Evolutionary conservation across 257 asterid species (phyloP).

Genomic region (Solanum boliviense): DNA sequence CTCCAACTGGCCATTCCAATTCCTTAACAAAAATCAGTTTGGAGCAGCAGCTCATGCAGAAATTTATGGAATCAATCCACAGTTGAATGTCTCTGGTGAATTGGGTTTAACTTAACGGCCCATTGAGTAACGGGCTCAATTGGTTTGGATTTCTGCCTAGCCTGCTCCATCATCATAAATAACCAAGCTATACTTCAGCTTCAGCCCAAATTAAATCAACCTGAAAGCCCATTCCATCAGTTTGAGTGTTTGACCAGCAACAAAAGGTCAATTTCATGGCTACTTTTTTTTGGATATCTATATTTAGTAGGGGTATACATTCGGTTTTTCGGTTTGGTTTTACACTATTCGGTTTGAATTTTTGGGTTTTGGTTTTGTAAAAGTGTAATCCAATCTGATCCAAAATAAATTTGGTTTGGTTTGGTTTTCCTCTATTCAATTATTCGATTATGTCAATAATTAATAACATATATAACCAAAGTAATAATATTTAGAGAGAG

Average conservation of each 20-base stretch:
- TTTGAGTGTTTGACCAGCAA: neutral
- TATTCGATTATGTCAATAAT: too few relatives aligned
- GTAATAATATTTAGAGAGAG: neutral
- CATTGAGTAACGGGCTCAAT: neutral
- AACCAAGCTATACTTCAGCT: neutral
- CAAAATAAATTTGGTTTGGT: too few relatives aligned
- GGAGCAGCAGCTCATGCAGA: neutral
- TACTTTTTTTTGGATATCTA: neutral
- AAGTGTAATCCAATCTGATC: too few relatives aligned
- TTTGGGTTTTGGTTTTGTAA: too few relatives aligned
- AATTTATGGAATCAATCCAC: neutral
- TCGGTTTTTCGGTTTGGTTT: too few relatives aligned
- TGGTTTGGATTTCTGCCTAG: neutral
- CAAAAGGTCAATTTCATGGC: too few relatives aligned
- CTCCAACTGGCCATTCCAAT: slow-evolving; percentile 49
- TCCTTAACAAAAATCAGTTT: neutral
- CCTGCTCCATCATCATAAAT: neutral
- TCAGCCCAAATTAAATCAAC: neutral
- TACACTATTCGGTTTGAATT: too few relatives aligned
- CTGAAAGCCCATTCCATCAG: neutral
- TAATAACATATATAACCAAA: too few relatives aligned
- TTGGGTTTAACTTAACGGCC: neutral
- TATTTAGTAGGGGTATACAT: too few relatives aligned
- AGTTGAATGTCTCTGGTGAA: neutral
- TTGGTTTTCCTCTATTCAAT: too few relatives aligned